Evolutionary conservation across 2,329 filamentous ascomycete species (phyloP).

Genomic region (Colletotrichum higginsianum): DNA sequence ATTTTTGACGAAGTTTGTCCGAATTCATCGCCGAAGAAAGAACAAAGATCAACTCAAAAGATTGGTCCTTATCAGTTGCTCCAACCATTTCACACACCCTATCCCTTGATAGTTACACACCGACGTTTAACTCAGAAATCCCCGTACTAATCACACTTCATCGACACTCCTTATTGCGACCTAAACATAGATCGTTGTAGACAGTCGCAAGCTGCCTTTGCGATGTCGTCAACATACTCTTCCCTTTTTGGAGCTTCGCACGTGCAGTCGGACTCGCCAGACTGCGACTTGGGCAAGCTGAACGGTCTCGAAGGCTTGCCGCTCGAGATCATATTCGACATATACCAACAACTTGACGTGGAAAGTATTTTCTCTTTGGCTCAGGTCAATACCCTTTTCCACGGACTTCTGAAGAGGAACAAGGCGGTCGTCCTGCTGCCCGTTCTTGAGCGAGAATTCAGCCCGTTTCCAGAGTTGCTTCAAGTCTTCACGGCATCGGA

Average conservation of each 20-base stretch:
- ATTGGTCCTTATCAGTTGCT: background rate
- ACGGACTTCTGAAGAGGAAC: slow-evolving; percentile 58
- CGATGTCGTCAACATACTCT: slow-evolving; percentile 32
- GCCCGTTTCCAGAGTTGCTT: slow-evolving; percentile 62
- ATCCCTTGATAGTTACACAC: background rate
- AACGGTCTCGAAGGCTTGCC: slow-evolving; percentile 54
- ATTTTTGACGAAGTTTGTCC: slow-evolving; percentile 14
- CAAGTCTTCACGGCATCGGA: slow-evolving; percentile 61
- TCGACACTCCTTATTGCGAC: background rate
- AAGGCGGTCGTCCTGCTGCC: slow-evolving; percentile 59
- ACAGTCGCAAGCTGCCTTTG: background rate
- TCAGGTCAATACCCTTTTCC: slow-evolving; percentile 55
- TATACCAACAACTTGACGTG: slow-evolving; percentile 62
- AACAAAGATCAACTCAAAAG: background rate
- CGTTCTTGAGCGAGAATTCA: slow-evolving; percentile 59
- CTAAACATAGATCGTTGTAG: slow-evolving; percentile 8
- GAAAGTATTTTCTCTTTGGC: slow-evolving; percentile 57
- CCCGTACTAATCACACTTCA: background rate
- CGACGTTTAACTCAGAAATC: background rate
- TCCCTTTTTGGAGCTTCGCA: slow-evolving; percentile 16
- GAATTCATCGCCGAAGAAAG: background rate
- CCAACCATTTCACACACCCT: background rate
- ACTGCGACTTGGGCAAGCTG: slow-evolving; percentile 13
- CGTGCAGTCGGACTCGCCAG: background rate
- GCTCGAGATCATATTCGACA: slow-evolving; percentile 63